Conservation (phyloP, 2,329 filamentous ascomycete genomes). For the Lachnellula suecica region DNA sequence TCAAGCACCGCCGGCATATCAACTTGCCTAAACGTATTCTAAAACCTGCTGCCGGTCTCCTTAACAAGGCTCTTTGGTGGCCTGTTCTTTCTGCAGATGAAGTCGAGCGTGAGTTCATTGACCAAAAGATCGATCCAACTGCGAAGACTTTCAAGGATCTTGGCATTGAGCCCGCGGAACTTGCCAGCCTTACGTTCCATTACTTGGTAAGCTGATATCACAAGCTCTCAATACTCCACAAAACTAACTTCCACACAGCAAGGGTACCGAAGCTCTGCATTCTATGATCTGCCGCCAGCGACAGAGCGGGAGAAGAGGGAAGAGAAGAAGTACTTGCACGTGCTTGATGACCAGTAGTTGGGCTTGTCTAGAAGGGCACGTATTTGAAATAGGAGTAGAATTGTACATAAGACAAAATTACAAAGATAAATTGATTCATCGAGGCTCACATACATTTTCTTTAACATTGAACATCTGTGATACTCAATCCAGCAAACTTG, state of each 20-base stretch:
- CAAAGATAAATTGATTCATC: background rate
- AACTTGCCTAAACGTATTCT: constrained; percentile 83
- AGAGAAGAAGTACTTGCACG: constrained; percentile 96
- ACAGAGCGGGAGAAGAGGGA: constrained; percentile 93
- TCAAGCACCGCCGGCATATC: constrained; percentile 85
- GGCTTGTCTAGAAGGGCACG: constrained; percentile 1
- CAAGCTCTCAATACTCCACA: background rate
- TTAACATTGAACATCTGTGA: background rate
- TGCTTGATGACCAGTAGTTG: constrained; percentile 80
- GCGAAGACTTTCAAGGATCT: constrained; percentile 97
- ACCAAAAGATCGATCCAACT: constrained; percentile 84
- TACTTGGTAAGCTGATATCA: constrained; percentile 70
- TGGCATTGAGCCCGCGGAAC: constrained; percentile 83
- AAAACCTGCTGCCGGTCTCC: constrained; percentile 69
- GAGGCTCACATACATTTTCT: background rate
- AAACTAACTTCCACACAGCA: constrained; percentile 57
- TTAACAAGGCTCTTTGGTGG: constrained; percentile 91
- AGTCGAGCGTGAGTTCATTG: constrained; percentile 87
- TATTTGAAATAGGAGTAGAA: constrained; percentile 19
- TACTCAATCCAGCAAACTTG: too few species aligned
- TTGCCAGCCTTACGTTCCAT: constrained; percentile 85
- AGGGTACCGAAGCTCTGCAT: constrained; percentile 84
- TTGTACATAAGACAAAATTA: constrained; percentile 38
- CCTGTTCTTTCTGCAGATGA: constrained; percentile 78
- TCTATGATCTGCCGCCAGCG: constrained; percentile 90